Conservation (phyloP, 2,329 filamentous ascomycete genomes). For the Ophiosphaerella herpotricha region DNA sequence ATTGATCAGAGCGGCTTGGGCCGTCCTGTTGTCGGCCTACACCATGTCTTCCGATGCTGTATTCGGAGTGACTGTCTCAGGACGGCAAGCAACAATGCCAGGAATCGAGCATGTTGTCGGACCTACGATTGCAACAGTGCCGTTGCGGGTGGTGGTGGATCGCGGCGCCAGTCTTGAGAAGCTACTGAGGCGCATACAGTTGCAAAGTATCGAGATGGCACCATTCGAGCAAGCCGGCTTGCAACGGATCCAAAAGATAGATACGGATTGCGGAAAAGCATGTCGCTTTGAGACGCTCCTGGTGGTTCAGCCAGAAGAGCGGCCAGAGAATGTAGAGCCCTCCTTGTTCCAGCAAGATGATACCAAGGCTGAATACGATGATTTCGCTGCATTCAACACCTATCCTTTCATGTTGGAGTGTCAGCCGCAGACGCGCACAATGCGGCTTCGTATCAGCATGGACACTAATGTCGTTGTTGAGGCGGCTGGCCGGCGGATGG, state of each 20-base stretch:
- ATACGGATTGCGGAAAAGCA: constrained; percentile 30
- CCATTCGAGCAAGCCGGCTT: constrained; percentile 40
- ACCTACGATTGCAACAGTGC: constrained; percentile 49
- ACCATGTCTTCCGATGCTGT: constrained; percentile 36
- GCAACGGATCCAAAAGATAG: constrained; percentile 30
- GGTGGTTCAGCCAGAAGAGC: constrained; percentile 51
- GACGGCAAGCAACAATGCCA: constrained; percentile 44
- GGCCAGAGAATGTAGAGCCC: no score
- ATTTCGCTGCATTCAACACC: no score
- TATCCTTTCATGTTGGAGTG: no score
- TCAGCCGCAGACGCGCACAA: no score
- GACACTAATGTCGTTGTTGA: no score
- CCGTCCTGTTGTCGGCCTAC: constrained; percentile 25
- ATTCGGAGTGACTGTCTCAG: constrained; percentile 47
- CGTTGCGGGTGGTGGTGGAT: constrained; percentile 29
- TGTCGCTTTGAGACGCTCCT: constrained; percentile 54
- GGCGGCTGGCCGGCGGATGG: no score
- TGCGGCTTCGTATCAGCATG: no score
- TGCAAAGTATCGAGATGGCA: constrained; percentile 22
- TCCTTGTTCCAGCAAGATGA: no score
- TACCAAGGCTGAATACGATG: no score
- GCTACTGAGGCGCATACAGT: constrained; percentile 16
- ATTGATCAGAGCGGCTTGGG: constrained; percentile 34
- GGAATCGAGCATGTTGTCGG: constrained; percentile 47
- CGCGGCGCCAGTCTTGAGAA: constrained; percentile 6